These are phyloP conservation scores for Ilex paraguariensis DNA, from an alignment of 305 asterid genomes.

Conservation along the genomic window DNA sequence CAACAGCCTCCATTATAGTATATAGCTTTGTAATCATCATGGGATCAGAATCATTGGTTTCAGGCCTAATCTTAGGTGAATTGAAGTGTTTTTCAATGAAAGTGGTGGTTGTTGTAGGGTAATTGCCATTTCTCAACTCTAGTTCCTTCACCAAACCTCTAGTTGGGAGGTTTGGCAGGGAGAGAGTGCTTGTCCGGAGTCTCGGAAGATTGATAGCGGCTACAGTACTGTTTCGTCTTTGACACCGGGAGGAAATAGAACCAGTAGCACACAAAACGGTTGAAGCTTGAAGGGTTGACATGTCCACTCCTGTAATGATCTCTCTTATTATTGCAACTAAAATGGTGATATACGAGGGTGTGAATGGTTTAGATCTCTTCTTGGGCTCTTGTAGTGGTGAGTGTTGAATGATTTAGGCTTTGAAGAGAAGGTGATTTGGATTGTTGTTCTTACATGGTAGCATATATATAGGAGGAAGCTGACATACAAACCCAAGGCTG, in stretches of 20 bases:
- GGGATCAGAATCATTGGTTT: background rate
- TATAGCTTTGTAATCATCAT: conserved; percentile 28
- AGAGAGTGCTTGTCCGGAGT: background rate
- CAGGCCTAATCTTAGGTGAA: too few species aligned
- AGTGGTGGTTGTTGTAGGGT: too few species aligned
- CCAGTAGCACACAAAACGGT: background rate
- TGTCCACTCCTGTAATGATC: background rate
- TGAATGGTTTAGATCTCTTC: too few species aligned
- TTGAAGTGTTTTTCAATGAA: too few species aligned
- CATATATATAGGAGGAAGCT: too few species aligned
- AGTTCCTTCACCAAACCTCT: conserved; percentile 7
- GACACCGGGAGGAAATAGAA: background rate
- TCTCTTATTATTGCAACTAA: too few species aligned
- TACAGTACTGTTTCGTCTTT: background rate
- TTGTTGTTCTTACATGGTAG: too few species aligned
- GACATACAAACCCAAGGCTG: too few species aligned
- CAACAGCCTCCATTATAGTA: conserved; percentile 30
- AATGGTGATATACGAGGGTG: too few species aligned
- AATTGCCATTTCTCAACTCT: background rate
- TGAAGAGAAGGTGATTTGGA: too few species aligned
- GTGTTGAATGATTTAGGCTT: too few species aligned
- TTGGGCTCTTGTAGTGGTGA: too few species aligned
- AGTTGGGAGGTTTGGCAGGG: conserved; percentile 10
- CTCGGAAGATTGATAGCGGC: conserved; percentile 16
- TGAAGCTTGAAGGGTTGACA: conserved; percentile 18